These are phyloP conservation scores for Colletotrichum neosansevieriae DNA, from an alignment of 2,329 filamentous ascomycete species.

Conservation along the genomic window DNA sequence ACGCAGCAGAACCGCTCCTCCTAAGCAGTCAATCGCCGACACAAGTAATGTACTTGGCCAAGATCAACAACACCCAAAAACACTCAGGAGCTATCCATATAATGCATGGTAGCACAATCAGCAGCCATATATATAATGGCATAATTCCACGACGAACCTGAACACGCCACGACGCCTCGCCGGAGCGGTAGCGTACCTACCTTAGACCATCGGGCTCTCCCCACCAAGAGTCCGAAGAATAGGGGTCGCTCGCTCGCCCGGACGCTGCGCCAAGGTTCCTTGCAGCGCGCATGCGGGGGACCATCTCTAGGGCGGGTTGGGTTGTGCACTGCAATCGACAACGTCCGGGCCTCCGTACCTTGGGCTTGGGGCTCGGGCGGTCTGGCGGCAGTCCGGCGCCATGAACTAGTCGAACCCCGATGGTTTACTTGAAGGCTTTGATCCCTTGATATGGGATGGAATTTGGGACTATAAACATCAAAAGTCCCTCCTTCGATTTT, in stretches of 20 bases:
- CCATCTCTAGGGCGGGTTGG: background rate
- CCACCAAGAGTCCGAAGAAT: constrained; percentile 27
- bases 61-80: too few relatives aligned
- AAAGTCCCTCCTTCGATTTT: background rate
- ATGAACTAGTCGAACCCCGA: constrained; percentile 2
- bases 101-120: too few relatives aligned
- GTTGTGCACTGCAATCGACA: background rate
- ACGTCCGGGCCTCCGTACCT: constrained; percentile 36
- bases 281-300: background rate
- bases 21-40: too few relatives aligned
- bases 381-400: constrained; percentile 36
- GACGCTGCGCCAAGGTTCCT: constrained; percentile 3
- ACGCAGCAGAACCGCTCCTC: background rate
- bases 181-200: background rate
- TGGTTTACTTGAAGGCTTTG: background rate
- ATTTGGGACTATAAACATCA: constrained; percentile 5
- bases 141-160: background rate
- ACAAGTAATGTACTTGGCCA: too few relatives aligned
- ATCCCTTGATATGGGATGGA: background rate
- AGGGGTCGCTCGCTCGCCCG: constrained; percentile 13
- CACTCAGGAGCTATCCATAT: too few relatives aligned
- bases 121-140: background rate
- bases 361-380: constrained; percentile 19
- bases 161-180: background rate
- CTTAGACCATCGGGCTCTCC: constrained; percentile 19